These are phyloP conservation scores for Fusarium sp. DNA, from an alignment of 2,329 filamentous ascomycete species.

Conservation along the genomic window DNA sequence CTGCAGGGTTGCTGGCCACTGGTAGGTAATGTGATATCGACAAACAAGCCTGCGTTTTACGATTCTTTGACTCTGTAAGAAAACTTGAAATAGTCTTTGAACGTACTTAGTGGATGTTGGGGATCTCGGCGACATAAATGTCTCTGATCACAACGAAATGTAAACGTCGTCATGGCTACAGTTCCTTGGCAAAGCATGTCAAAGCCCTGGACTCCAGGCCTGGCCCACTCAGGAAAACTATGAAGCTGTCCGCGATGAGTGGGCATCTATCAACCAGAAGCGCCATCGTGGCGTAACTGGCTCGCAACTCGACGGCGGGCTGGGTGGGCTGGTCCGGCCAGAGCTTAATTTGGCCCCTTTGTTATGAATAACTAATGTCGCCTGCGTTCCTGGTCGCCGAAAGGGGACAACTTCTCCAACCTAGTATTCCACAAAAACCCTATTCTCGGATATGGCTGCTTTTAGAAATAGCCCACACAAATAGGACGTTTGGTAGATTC, in stretches of 20 bases:
- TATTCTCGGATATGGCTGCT: constrained; percentile 11
- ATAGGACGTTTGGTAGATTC: background rate
- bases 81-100: background rate
- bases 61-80: background rate
- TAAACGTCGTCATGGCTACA: constrained; percentile 3
- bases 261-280: constrained; percentile 2
- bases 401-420: background rate
- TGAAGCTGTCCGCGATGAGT: constrained; percentile 22
- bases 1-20: background rate
- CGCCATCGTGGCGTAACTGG: constrained; percentile 14
- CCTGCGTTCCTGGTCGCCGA: constrained; percentile 20
- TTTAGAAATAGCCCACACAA: background rate
- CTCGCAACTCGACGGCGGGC: background rate
- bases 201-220: background rate
- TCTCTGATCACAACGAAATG: background rate
- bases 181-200: constrained; percentile 8
- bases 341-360: constrained; percentile 20
- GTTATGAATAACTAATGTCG: background rate
- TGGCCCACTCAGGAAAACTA: constrained; percentile 27
- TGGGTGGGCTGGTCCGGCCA: constrained; percentile 21
- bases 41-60: background rate
- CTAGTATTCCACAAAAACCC: constrained; percentile 5
- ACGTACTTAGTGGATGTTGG: background rate
- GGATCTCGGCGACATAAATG: constrained; percentile 28
- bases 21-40: background rate